Evolutionary conservation across 495 filamentous ascomycete genomes (phyloP), one percentile per base, ranked within the genome.

Genomic region (Margaritispora aquatica): DNA sequence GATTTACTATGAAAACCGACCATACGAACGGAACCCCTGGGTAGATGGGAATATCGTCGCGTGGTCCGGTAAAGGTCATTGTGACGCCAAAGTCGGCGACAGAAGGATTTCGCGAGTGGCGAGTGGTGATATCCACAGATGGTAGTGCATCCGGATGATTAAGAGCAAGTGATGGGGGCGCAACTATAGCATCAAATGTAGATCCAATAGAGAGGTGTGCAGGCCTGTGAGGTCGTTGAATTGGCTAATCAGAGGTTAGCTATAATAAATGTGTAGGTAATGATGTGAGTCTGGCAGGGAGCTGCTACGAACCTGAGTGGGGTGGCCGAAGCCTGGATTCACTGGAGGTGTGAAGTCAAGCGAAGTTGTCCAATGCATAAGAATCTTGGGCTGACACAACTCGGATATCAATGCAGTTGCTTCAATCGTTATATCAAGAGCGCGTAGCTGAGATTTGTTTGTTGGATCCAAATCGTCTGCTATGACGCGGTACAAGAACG

Each of bases 1-100:
- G 87, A 70, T 97, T 97, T 52, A 96, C 88, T 21, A 97, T 84
- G 68, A 96, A 91, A 20, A 96, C 82, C 41, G 82, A 79, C 93
- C 92, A 96, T n/a, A 75, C 72, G 69, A 97, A 96, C 13, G 84
- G 80, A 38, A 90, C 81, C 2, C 92, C 90, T 2, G 90, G 82
- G 51, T 80, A 76, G 24, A 88, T 83, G 2, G 63, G 53, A 15
- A 73, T 69, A 51, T 73, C 69, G 21, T 68, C 65, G 13, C 71
- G 67, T 10, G 88, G 88, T 0, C 82, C 86, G 10, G 84, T 84
- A 59, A 89, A 83, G 20, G 91, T 91, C 59, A 94, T 80, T 4
- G 85, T 89, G 47, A 94, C 81, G 9, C 89, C 89, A 48, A 88
- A 78, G 63, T 87, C 84, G 1, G 74, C 75, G 23, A 80, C 66